These are phyloP conservation scores for Zanthoxylum bungeanum DNA, from an alignment of 345 rosid species.

Conservation along the genomic window DNA sequence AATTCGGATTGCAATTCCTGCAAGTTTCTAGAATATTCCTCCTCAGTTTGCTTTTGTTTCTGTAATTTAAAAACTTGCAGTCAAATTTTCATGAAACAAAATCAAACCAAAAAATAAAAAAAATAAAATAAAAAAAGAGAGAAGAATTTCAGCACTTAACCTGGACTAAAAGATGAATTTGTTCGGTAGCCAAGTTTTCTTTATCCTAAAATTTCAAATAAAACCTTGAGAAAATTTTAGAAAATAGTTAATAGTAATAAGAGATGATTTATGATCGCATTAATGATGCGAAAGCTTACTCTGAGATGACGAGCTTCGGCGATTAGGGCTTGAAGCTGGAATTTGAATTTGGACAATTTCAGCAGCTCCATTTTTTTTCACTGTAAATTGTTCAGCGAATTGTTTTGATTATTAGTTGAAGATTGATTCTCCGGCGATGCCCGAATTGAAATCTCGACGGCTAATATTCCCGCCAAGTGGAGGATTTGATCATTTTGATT, in stretches of 20 bases:
- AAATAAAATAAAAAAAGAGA: no score
- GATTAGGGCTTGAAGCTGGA: constrained; percentile 67
- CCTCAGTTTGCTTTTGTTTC: constrained; percentile 75
- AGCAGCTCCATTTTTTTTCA: no score
- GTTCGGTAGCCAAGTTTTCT: constrained; percentile 54
- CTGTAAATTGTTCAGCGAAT: background rate
- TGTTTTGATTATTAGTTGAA: background rate
- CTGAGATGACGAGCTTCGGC: constrained; percentile 64
- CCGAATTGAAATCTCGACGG: background rate
- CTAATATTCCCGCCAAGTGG: background rate
- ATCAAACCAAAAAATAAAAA: background rate
- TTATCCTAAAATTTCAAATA: constrained; percentile 37
- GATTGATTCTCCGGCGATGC: background rate
- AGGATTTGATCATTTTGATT: background rate
- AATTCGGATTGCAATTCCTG: constrained; percentile 63
- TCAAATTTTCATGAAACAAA: constrained; percentile 6
- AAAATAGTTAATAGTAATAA: background rate
- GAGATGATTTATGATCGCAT: background rate
- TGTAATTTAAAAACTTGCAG: constrained; percentile 31
- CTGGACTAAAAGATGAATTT: constrained; percentile 46
- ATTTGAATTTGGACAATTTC: constrained; percentile 73
- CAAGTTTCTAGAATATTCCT: constrained; percentile 49
- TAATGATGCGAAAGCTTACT: constrained; percentile 31
- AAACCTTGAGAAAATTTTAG: background rate
- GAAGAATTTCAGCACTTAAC: constrained; percentile 22